These are phyloP conservation scores for Kluyveromyces siamensis DNA, from an alignment of 805 yeast genomes.

Conservation along the genomic window DNA sequence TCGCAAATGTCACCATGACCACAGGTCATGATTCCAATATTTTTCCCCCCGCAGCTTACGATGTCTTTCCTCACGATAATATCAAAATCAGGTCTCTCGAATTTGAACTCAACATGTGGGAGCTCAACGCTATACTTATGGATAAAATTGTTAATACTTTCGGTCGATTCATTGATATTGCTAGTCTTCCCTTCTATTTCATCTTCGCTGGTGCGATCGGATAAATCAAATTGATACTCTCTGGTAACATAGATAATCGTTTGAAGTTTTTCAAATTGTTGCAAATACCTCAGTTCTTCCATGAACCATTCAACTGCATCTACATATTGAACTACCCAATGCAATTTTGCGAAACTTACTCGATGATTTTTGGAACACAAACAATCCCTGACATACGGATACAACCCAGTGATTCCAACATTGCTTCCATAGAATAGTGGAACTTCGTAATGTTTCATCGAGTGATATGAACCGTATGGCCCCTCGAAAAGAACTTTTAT, in stretches of 20 bases:
- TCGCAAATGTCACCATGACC: slow-evolving; percentile 49
- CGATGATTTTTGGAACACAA: neutral
- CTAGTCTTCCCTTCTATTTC: slow-evolving; percentile 8
- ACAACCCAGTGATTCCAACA: slow-evolving; percentile 39
- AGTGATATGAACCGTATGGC: slow-evolving; percentile 39
- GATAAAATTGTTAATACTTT: too few species aligned
- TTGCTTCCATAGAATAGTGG: slow-evolving; percentile 39
- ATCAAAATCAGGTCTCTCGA: slow-evolving; percentile 37
- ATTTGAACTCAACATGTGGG: slow-evolving; percentile 31
- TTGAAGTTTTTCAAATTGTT: slow-evolving; percentile 9
- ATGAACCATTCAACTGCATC: slow-evolving; percentile 7
- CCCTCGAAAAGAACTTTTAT: slow-evolving; percentile 43
- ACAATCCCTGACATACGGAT: slow-evolving; percentile 23
- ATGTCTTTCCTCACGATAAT: slow-evolving; percentile 31
- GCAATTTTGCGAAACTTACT: neutral
- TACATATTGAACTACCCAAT: slow-evolving; percentile 8
- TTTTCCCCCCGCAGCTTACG: slow-evolving; percentile 19
- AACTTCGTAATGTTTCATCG: slow-evolving; percentile 33
- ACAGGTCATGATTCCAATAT: slow-evolving; percentile 43
- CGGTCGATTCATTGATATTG: neutral
- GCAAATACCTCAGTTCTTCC: slow-evolving; percentile 6
- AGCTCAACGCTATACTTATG: slow-evolving; percentile 8
- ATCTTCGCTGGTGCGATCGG: neutral
- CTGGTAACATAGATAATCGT: slow-evolving; percentile 49
- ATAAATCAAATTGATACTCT: slow-evolving; percentile 10